phyloP scores from a whole-genome alignment of 257 asterid genomes.

The Nicotiana tabacum region DNA sequence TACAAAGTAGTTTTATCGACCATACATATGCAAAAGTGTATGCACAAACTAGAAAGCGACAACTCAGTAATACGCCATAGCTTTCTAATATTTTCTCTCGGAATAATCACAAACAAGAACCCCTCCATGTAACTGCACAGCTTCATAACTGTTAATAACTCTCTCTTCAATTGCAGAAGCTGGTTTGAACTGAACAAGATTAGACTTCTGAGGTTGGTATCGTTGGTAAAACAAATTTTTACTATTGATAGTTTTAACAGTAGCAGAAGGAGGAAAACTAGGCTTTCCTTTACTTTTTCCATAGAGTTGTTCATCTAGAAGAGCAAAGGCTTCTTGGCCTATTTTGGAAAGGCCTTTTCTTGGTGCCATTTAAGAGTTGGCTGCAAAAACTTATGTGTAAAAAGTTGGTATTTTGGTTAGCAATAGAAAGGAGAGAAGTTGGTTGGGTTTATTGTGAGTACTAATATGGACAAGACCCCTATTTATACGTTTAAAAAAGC shows the following conservation, averaged over 20 bases:
- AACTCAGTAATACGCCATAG: neutral
- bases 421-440: neutral
- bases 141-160: neutral
- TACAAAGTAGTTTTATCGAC: no score
- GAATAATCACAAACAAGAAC: neutral
- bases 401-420: neutral
- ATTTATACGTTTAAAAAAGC: neutral
- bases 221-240: neutral
- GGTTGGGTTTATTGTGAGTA: neutral
- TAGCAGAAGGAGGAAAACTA: no score
- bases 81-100: neutral
- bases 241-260: neutral
- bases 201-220: neutral
- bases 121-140: neutral
- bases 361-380: constrained; percentile 6
- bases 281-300: neutral
- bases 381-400: neutral
- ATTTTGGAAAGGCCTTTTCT: neutral
- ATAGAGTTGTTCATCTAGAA: neutral
- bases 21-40: no score
- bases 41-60: no score
- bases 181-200: neutral
- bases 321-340: constrained; percentile 2
- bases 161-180: neutral
- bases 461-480: neutral